Base-by-base conservation (phyloP, 441 rosid genomes). In the Melastoma candidum region DNA sequence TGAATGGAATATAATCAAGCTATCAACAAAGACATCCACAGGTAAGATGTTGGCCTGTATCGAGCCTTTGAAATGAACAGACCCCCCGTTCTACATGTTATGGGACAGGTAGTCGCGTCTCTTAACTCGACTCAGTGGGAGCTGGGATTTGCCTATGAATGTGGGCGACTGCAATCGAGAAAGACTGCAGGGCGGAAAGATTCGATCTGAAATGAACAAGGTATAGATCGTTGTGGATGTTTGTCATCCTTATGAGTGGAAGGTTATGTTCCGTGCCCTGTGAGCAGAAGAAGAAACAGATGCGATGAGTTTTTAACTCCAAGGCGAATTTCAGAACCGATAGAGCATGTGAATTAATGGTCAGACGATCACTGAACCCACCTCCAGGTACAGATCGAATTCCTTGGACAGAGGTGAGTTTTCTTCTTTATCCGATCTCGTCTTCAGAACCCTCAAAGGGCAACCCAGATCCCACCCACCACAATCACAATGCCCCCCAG, bases 391-490 rank as follows among this genome's bases (percentile, higher is more conserved):
- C 49, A 85, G 75, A 67, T 85, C 88, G 51, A 76, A 57, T 29
- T 82, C 71, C 64, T 72, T 81, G 81, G 56, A 53, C 51, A 26
- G 53, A 22, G 65, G 54, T 11, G 51, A 65, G 56, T 39, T 55
- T 25, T 59, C 75, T 50, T 80, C 71, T 46, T 58, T 52, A 47
- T 63, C 63, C 53, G 78, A 57, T 51, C 63, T 65, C 46, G 77
- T 65, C 49, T 68, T 65, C 44, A 83, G 71, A 47, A 83, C 39
- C 0, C 76, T 76, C 48, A 89, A 58, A 0, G 88, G 77, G 62
- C 97, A 89, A n/a, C 95, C 95, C 32, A 85, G 57, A 65, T 89
- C 97, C 97, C 97, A 89, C 53, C 95, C 97, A 61, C 90, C 88
- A 27, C 97, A 89, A 54, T 85, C 95, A 53, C 97, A 88, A 63